Evolutionary conservation across 371 early-diverging fungal genomes (phyloP).

Genomic region (Mortierella sp.): DNA sequence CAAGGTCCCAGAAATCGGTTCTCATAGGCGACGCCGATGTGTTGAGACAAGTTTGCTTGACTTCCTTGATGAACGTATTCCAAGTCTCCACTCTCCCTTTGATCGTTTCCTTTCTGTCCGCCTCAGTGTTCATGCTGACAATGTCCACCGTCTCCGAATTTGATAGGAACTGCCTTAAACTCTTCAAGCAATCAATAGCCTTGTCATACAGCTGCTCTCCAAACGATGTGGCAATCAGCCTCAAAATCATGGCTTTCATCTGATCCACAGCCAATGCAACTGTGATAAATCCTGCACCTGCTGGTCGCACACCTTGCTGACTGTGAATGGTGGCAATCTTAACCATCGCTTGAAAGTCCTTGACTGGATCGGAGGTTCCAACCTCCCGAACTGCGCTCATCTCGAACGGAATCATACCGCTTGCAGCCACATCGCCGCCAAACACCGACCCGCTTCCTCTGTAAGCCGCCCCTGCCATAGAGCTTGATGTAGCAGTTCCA

Average conservation of each 20-base stretch:
- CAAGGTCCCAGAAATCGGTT: conserved; percentile 47
- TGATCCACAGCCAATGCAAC: conserved; percentile 61
- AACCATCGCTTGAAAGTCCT: conserved; percentile 70
- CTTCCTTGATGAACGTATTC: conserved; percentile 35
- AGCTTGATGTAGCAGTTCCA: conserved; percentile 39
- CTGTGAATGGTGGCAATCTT: conserved; percentile 44
- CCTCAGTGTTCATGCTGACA: conserved; percentile 6
- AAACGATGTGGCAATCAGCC: conserved; percentile 63
- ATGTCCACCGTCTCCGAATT: conserved; percentile 12
- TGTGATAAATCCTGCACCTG: conserved; percentile 43
- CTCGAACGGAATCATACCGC: conserved; percentile 47
- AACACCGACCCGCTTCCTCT: conserved; percentile 10
- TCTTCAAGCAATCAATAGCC: conserved; percentile 63
- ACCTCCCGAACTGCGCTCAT: conserved; percentile 59
- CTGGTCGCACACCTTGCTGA: conserved; percentile 44
- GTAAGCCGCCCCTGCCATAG: conserved; percentile 15
- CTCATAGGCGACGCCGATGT: conserved; percentile 28
- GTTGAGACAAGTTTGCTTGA: conserved; percentile 31
- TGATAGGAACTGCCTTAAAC: conserved; percentile 55
- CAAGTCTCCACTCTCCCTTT: conserved; percentile 27
- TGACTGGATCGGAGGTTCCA: conserved; percentile 64
- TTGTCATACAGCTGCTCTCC: conserved; percentile 64
- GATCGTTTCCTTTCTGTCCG: conserved; percentile 21
- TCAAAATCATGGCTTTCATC: conserved; percentile 62
- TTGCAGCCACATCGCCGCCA: conserved; percentile 38